A percentile compares a stretch with the other conserved stretches of the same genome.
phyloP scores from a whole-genome alignment of 176 grass and related monocot genomes.

The Oryza meyeriana region DNA sequence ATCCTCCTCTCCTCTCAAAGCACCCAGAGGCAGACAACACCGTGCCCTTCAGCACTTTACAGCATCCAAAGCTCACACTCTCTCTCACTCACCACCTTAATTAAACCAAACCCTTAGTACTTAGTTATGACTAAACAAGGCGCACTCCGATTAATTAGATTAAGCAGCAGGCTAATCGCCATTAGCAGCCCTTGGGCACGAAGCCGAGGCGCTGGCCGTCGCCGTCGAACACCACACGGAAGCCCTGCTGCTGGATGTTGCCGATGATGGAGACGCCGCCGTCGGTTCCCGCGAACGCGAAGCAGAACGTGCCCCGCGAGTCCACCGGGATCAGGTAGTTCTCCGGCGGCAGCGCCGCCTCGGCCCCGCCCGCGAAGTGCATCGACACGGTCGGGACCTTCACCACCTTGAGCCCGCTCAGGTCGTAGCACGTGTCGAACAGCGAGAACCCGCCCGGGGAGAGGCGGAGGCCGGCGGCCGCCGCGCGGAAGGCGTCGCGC shows the following conservation, averaged over 20 bases:
- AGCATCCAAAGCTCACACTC: slow-evolving; percentile 29
- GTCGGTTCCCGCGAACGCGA: slow-evolving; percentile 90
- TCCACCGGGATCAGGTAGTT: slow-evolving; percentile 98
- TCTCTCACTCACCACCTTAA: not conserved
- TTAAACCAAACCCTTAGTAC: not conserved
- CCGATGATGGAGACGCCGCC: slow-evolving; percentile 87
- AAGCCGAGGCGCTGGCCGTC: slow-evolving; percentile 54
- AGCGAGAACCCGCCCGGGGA: slow-evolving; percentile 76
- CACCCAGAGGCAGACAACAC: not conserved
- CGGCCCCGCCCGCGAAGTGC: slow-evolving; percentile 67
- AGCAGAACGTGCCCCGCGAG: slow-evolving; percentile 84
- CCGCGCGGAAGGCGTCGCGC: slow-evolving; percentile 75
- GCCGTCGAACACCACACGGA: slow-evolving; percentile 88
- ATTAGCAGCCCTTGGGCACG: slow-evolving; percentile 58
- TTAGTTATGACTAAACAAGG: slow-evolving; percentile 37
- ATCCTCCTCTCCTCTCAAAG: slow-evolving; percentile 20
- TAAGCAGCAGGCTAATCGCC: too few relatives aligned
- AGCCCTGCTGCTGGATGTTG: slow-evolving; percentile 96
- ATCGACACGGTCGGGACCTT: slow-evolving; percentile 89
- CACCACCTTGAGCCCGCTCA: slow-evolving; percentile 66
- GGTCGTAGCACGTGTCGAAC: slow-evolving; percentile 99
- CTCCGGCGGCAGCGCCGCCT: slow-evolving; percentile 73
- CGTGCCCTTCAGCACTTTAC: not conserved
- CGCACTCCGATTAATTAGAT: not conserved
- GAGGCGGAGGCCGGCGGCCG: slow-evolving; percentile 45